Evolutionary conservation across 129 eudicot genomes (phyloP).

Genomic region (Calendula officinalis): DNA sequence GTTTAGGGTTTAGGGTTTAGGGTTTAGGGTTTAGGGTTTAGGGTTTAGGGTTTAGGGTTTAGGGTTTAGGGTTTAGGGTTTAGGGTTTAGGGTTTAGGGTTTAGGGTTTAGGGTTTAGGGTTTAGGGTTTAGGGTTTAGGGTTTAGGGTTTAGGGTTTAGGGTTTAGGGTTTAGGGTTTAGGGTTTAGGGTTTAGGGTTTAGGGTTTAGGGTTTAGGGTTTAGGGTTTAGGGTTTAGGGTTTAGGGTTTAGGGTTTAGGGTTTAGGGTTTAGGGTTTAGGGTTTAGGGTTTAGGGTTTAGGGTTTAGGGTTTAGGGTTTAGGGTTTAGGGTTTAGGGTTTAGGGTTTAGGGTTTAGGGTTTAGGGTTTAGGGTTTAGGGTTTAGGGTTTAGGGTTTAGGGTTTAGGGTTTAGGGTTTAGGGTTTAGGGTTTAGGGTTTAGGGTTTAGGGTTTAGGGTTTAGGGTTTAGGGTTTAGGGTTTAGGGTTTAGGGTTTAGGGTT

Average conservation of each 20-base stretch:
- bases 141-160: no score
- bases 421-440: not conserved
- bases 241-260: not conserved
- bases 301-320: constrained; percentile 5
- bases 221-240: no score
- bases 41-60: not conserved
- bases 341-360: constrained; percentile 9
- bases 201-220: no score
- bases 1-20: no score
- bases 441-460: not conserved
- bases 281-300: not conserved
- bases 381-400: constrained; percentile 7
- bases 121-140: no score
- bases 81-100: no score
- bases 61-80: constrained; percentile 1
- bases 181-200: no score
- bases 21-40: not conserved
- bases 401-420: not conserved
- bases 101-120: no score
- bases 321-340: constrained; percentile 3
- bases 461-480: constrained; percentile 5
- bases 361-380: constrained; percentile 4
- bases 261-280: no score
- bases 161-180: no score
- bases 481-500: constrained; percentile 3